A percentile compares a stretch with the other conserved stretches of the same genome.
phyloP scores from a whole-genome alignment of 129 eudicot species.

The Oenanthe sinensis region DNA sequence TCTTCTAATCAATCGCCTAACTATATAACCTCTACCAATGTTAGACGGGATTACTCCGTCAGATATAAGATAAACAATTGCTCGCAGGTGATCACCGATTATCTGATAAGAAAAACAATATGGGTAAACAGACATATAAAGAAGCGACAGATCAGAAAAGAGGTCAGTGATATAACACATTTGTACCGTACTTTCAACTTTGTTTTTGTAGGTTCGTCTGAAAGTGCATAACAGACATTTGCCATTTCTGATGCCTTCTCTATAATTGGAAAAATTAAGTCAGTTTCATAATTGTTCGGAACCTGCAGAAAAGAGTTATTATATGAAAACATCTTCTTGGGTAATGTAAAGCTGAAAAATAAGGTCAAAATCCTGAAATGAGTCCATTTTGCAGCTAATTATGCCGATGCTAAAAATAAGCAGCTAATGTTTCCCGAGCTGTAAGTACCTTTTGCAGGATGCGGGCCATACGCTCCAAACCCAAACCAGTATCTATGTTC shows the following conservation, averaged over 20 bases:
- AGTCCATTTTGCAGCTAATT: not conserved
- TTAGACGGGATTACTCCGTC: constrained; percentile 90
- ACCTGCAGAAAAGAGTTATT: constrained; percentile 44
- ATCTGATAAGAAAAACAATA: constrained; percentile 34
- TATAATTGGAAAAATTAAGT: constrained; percentile 83
- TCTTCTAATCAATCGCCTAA: constrained; percentile 80
- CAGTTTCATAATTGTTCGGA: constrained; percentile 93
- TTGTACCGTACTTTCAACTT: constrained; percentile 61
- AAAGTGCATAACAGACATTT: constrained; percentile 46
- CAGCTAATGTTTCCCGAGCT: not conserved
- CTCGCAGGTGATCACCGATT: constrained; percentile 97
- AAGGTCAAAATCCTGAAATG: not conserved
- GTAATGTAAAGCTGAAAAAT: not conserved
- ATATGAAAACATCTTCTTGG: constrained; percentile 1
- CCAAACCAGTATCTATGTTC: constrained; percentile 95
- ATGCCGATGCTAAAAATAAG: not conserved
- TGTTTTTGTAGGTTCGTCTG: constrained; percentile 62
- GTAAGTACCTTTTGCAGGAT: constrained; percentile 72
- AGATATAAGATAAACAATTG: constrained; percentile 72
- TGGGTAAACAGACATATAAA: not conserved
- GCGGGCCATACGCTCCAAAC: constrained; percentile 92
- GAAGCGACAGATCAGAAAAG: not conserved
- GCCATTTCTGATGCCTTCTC: constrained; percentile 84
- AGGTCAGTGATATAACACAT: not conserved
- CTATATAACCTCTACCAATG: constrained; percentile 84